Evolutionary conservation across 352 stramenopile species (phyloP), one percentile per base, ranked within the genome.

Genomic region (Phytophthora constricta): DNA sequence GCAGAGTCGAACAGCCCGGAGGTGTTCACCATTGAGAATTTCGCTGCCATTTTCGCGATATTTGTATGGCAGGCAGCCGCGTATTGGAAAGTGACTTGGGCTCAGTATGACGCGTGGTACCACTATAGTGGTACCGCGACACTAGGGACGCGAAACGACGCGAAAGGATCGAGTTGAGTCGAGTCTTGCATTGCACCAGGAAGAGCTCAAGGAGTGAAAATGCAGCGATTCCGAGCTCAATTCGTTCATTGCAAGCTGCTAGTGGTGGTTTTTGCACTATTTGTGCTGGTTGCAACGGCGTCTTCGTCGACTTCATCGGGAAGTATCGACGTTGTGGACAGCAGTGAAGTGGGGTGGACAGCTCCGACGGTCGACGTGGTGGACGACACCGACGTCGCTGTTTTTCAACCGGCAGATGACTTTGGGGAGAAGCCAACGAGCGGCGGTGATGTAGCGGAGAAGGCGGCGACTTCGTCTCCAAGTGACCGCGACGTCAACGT

Each of bases 11-110:
- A 94, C 14, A 93, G 76, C 39, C 83, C 82, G 2, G 82, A 89
- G 4, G 77, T 86, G 61, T 87, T 89, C 47, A 72, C 85, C 85
- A 93, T 93, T 31, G 81, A 90, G 48, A 94, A 94, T 57, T 94
- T 94, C 34, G 80, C 70, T 58, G 84, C 82, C 86, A 94, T 94
- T 3, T 46, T 76, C 7, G 34, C 43, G n/a, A 45, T 11, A n/a
- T n/a, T n/a, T n/a, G n/a, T n/a, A n/a, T n/a, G n/a, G n/a, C n/a
- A n/a, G n/a, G n/a, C n/a, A n/a, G n/a, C n/a, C n/a, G n/a, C n/a
- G n/a, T n/a, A n/a, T n/a, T n/a, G n/a, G n/a, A n/a, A n/a, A n/a
- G n/a, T n/a, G n/a, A n/a, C n/a, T n/a, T n/a, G n/a, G n/a, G n/a
- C n/a, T n/a, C n/a, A n/a, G n/a, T n/a, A n/a, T n/a, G n/a, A n/a